A percentile compares a stretch with the other conserved stretches of the same genome.
Evolutionary conservation across 306 rosid genomes (phyloP).

Genomic region (Quillaja saponaria): DNA sequence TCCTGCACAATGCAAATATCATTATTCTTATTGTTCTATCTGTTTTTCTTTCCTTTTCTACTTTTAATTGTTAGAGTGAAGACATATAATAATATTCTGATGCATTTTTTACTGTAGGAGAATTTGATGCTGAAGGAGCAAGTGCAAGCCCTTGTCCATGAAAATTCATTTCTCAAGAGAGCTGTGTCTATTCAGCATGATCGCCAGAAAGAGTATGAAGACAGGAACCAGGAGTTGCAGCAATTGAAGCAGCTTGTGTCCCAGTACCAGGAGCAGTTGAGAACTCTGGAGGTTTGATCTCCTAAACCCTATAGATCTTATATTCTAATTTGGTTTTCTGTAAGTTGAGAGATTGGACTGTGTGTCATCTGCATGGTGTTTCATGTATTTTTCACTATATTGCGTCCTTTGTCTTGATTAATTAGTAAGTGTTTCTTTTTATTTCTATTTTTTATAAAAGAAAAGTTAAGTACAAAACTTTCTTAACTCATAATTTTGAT

Average conservation of each 20-base stretch:
- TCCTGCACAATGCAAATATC: neutral
- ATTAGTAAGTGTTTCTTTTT: too few relatives aligned
- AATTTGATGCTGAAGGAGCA: constrained; percentile 73
- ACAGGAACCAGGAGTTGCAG: constrained; percentile 62
- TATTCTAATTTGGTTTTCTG: too few relatives aligned
- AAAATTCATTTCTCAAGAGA: constrained; percentile 68
- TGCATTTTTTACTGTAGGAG: constrained; percentile 50
- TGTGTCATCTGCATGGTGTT: too few relatives aligned
- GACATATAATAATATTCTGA: neutral
- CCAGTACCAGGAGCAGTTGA: constrained; percentile 78
- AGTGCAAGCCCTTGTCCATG: constrained; percentile 70
- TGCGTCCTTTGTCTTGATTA: too few relatives aligned
- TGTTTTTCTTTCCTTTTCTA: neutral
- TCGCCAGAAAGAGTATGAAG: constrained; percentile 68
- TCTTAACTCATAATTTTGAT: too few relatives aligned
- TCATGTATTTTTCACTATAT: too few relatives aligned
- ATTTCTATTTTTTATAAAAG: too few relatives aligned
- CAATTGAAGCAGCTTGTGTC: constrained; percentile 70
- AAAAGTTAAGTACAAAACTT: too few relatives aligned
- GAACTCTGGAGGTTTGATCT: constrained; percentile 68
- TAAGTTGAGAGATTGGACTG: too few relatives aligned
- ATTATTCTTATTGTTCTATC: neutral
- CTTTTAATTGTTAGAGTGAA: neutral
- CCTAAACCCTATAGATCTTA: neutral
- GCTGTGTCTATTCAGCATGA: constrained; percentile 79